These are phyloP conservation scores for Aspergillus brasiliensis DNA, from an alignment of 2,329 filamentous ascomycete species.

Conservation along the genomic window DNA sequence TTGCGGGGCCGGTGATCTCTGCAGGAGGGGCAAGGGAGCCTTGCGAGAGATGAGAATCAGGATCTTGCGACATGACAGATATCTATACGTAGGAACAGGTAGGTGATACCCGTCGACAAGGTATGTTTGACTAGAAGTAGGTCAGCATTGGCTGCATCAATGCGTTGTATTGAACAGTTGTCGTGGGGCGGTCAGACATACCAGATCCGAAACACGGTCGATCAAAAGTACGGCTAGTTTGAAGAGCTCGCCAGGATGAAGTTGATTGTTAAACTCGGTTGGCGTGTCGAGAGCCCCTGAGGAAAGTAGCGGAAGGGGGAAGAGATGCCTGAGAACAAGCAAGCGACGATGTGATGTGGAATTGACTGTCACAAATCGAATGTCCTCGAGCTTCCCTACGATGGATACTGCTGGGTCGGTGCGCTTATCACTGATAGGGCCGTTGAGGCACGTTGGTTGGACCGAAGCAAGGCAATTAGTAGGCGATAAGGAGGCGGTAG, in stretches of 20 bases:
- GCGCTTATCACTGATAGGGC: conserved; percentile 32
- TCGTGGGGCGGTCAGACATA: conserved; percentile 25
- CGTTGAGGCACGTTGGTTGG: conserved; percentile 20
- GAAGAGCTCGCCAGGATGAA: not conserved
- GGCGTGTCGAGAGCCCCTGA: not conserved
- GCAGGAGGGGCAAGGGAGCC: conserved; percentile 40
- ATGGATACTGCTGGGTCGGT: conserved; percentile 8
- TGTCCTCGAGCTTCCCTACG: not conserved
- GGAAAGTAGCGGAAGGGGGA: not conserved
- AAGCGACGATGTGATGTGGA: not conserved
- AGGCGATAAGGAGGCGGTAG: conserved; percentile 7
- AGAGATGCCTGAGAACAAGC: not conserved
- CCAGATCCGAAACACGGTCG: conserved; percentile 21
- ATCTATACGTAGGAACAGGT: conserved; percentile 2
- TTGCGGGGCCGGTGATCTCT: conserved; percentile 42
- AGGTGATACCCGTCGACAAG: conserved; percentile 21
- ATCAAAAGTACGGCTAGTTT: conserved; percentile 1
- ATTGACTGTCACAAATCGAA: not conserved
- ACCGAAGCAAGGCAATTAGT: conserved; percentile 5
- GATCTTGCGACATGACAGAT: conserved; percentile 36
- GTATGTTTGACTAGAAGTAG: conserved; percentile 23
- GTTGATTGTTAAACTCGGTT: not conserved
- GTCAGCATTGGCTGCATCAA: conserved; percentile 18
- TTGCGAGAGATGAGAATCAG: conserved; percentile 32
- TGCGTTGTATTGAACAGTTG: conserved; percentile 14